Percentiles rank a stretch among this genome's conserved stretches.
Conservation (phyloP, 441 rosid genomes). For the Pelargonium fulgidum region DNA sequence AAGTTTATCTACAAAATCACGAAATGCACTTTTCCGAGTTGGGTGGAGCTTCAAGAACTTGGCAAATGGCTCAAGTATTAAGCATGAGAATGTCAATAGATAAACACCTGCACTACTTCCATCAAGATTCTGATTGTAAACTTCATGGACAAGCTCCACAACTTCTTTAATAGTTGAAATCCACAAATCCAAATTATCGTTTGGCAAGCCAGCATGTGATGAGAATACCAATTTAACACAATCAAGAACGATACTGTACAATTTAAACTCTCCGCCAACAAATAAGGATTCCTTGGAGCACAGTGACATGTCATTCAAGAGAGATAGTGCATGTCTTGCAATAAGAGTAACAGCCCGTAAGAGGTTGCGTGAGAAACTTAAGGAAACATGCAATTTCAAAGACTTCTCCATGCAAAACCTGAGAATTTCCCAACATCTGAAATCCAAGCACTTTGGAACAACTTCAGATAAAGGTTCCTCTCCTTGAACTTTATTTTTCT, state of each 20-base stretch:
- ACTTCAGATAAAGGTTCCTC: conserved; percentile 17
- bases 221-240: conserved; percentile 59
- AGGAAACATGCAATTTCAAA: conserved; percentile 43
- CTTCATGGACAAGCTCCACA: conserved; percentile 45
- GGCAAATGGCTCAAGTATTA: conserved; percentile 73
- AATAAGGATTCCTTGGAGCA: conserved; percentile 23
- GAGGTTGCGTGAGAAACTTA: conserved; percentile 47
- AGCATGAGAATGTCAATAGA: conserved; percentile 50
- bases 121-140: conserved; percentile 36
- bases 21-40: conserved; percentile 51
- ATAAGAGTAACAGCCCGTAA: conserved; percentile 45
- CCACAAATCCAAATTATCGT: conserved; percentile 72
- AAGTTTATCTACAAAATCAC: conserved; percentile 62
- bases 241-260: conserved; percentile 43
- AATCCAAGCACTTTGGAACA: conserved; percentile 48
- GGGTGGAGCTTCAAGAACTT: conserved; percentile 69
- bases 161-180: conserved; percentile 44
- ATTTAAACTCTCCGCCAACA: conserved; percentile 42
- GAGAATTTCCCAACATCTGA: conserved; percentile 75
- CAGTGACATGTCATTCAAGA: conserved; percentile 25
- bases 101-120: conserved; percentile 33
- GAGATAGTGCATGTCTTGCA: conserved; percentile 35
- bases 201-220: conserved; percentile 47
- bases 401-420: conserved; percentile 69
- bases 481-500: conserved; percentile 33